These are phyloP conservation scores for Pneumocystis canis DNA, from an alignment of 1,139 yeast species.

Conservation along the genomic window DNA sequence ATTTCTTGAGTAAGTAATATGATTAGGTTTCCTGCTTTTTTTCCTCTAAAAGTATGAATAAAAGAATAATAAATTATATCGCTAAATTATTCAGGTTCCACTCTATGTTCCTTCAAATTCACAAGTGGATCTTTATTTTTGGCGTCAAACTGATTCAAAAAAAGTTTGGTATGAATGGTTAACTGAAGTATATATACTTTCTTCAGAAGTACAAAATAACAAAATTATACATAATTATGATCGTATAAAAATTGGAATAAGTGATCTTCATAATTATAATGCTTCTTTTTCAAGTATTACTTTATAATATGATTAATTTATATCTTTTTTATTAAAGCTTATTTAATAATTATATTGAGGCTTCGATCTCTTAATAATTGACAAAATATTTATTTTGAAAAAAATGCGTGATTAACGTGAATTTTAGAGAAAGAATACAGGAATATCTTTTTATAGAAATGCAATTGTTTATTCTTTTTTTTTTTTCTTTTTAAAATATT, in stretches of 20 bases:
- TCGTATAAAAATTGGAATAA: slow-evolving; percentile 32
- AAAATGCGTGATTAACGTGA: background rate
- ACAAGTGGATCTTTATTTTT: slow-evolving; percentile 36
- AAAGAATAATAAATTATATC: background rate
- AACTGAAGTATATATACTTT: slow-evolving; percentile 35
- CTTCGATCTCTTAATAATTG: background rate
- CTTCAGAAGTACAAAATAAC: slow-evolving; percentile 23
- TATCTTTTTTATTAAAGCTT: no score
- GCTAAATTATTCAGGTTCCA: slow-evolving; percentile 31
- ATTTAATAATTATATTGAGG: no score
- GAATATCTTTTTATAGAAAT: background rate
- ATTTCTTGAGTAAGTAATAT: background rate
- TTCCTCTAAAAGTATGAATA: slow-evolving; percentile 33
- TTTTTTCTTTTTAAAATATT: background rate
- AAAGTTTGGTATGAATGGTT: slow-evolving; percentile 69
- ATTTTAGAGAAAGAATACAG: background rate
- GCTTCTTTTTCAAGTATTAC: background rate
- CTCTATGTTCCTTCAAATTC: slow-evolving; percentile 38
- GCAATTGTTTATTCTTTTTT: background rate
- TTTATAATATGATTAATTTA: no score
- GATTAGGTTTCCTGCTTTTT: slow-evolving; percentile 41
- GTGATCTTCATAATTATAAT: slow-evolving; percentile 30
- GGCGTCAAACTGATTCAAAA: slow-evolving; percentile 29
- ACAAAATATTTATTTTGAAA: no score
- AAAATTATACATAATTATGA: slow-evolving; percentile 7